Conservation (phyloP, 1,284 basidiomycete genomes). For the Heterobasidion parviporum region DNA sequence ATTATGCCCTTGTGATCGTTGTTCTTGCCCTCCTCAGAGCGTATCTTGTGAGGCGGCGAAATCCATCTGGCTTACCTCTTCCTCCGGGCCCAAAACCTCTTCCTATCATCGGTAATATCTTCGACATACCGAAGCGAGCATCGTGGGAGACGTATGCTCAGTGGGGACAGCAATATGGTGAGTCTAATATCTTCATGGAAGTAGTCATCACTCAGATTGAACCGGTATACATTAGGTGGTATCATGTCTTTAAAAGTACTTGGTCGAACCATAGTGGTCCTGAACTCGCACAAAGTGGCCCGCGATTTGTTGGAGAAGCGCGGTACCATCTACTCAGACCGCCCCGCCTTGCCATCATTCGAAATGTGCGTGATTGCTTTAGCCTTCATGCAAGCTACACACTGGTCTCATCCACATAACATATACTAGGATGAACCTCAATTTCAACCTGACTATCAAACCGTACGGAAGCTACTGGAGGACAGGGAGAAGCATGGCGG, state of each 20-base stretch:
- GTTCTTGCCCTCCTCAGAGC: not conserved
- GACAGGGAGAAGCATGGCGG: not conserved
- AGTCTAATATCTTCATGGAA: not conserved
- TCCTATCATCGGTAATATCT: not conserved
- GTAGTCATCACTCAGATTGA: not conserved
- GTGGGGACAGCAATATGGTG: not conserved
- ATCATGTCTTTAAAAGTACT: slow-evolving; percentile 7
- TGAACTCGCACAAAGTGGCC: slow-evolving; percentile 7
- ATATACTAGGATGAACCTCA: slow-evolving; percentile 4
- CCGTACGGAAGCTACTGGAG: not conserved
- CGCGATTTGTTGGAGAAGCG: slow-evolving; percentile 9
- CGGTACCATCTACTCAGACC: slow-evolving; percentile 9
- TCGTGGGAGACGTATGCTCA: not conserved
- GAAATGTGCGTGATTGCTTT: slow-evolving; percentile 2
- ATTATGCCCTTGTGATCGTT: not conserved
- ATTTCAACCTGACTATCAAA: not conserved
- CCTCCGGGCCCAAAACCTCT: not conserved
- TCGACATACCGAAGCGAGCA: not conserved
- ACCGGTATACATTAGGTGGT: slow-evolving; percentile 3
- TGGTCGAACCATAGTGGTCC: slow-evolving; percentile 7
- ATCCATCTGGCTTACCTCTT: not conserved
- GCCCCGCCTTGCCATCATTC: slow-evolving; percentile 4
- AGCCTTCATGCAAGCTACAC: not conserved
- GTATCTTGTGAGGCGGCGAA: not conserved
- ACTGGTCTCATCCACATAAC: not conserved